phyloP scores from a whole-genome alignment of 371 early-diverging fungal genomes.

The Chytridiales sp. region DNA sequence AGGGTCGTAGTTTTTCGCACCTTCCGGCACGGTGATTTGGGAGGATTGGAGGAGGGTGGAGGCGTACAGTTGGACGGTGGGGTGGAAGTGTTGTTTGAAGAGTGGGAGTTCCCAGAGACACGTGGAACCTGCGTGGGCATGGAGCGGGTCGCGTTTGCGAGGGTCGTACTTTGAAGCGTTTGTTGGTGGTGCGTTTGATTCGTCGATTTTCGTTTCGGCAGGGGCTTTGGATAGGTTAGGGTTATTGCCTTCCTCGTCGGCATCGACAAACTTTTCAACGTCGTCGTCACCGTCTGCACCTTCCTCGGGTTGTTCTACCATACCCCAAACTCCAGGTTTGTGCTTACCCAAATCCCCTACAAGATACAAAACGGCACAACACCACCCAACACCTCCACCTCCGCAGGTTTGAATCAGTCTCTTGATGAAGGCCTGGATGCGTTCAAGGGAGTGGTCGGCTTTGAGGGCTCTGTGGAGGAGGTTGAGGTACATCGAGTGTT shows the following conservation, averaged over 20 bases:
- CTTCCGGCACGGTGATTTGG: constrained; percentile 57
- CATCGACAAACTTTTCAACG: constrained; percentile 45
- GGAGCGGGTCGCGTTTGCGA: constrained; percentile 84
- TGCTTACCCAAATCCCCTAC: constrained; percentile 66
- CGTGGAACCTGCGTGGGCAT: constrained; percentile 72
- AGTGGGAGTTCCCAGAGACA: constrained; percentile 88
- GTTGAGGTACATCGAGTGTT: constrained; percentile 92
- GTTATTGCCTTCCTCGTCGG: constrained; percentile 29
- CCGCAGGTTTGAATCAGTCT: constrained; percentile 80
- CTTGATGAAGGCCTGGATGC: constrained; percentile 85
- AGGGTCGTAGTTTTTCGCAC: constrained; percentile 70
- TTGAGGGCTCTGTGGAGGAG: constrained; percentile 82
- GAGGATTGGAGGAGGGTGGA: constrained; percentile 67
- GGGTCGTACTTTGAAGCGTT: constrained; percentile 65
- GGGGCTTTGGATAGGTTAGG: constrained; percentile 21
- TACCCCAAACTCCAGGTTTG: constrained; percentile 49
- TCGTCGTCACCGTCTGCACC: too few species aligned
- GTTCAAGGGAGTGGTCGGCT: constrained; percentile 64
- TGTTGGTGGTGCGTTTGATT: constrained; percentile 27
- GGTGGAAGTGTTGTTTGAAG: constrained; percentile 85
- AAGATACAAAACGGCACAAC: constrained; percentile 81
- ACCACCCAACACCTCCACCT: constrained; percentile 52
- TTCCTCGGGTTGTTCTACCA: constrained; percentile 73
- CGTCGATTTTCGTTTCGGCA: constrained; percentile 18
- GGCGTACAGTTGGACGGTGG: constrained; percentile 82